A percentile compares a stretch with the other conserved stretches of the same genome.
Conservation (phyloP, 345 rosid genomes). For the Pseudoturritis turrita region DNA sequence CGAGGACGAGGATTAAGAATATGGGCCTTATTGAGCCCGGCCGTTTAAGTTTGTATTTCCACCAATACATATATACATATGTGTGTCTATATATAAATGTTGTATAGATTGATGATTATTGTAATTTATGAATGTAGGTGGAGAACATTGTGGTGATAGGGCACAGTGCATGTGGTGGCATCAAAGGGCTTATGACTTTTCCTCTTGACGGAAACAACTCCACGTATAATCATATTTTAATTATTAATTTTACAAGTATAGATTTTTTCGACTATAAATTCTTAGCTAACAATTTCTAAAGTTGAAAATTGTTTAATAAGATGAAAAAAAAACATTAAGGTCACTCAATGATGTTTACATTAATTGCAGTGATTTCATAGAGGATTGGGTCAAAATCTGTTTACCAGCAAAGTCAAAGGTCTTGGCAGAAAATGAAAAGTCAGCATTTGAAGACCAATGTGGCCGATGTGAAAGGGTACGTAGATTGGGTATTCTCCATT, state of each 20-base stretch:
- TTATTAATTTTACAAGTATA: no score
- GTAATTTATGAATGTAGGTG: constrained; percentile 47
- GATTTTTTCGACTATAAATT: no score
- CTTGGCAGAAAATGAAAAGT: constrained; percentile 36
- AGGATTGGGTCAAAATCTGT: constrained; percentile 85
- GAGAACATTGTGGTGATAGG: constrained; percentile 81
- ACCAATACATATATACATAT: not conserved
- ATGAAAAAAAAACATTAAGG: no score
- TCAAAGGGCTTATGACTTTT: constrained; percentile 93
- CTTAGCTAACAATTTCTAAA: no score
- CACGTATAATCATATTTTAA: constrained; percentile 40
- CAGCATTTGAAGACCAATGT: constrained; percentile 65
- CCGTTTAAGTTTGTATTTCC: not conserved
- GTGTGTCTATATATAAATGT: not conserved
- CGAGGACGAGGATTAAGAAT: not conserved
- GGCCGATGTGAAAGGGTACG: constrained; percentile 71
- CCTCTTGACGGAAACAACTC: constrained; percentile 59
- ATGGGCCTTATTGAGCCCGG: not conserved
- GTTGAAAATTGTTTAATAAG: no score
- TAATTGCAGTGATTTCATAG: constrained; percentile 77
- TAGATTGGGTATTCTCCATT: not conserved
- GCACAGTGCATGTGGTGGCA: constrained; percentile 95
- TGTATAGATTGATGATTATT: not conserved
- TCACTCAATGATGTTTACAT: not conserved
- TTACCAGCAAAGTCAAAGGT: constrained; percentile 69